Conservation (phyloP, 1,284 basidiomycete species). For the Malassezia vespertilionis region DNA sequence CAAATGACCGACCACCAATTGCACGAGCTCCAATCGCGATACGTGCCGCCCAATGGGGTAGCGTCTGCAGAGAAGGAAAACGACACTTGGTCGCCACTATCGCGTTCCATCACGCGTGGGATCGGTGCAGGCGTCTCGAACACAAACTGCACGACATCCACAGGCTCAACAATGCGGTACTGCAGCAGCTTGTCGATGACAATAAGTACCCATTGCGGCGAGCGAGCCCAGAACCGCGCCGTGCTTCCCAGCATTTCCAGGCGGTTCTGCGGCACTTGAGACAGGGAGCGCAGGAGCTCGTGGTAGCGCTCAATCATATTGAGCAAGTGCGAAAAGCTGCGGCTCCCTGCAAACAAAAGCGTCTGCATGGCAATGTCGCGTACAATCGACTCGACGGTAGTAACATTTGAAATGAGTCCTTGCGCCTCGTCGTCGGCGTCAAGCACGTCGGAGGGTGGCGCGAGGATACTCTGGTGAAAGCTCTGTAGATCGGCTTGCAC, state of each 20-base stretch:
- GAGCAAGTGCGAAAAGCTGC: slow-evolving; percentile 93
- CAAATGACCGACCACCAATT: slow-evolving; percentile 34
- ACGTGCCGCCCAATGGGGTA: slow-evolving; percentile 2
- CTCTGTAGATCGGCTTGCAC: slow-evolving; percentile 65
- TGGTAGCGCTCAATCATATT: slow-evolving; percentile 94
- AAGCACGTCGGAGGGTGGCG: slow-evolving; percentile 53
- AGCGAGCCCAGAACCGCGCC: slow-evolving; percentile 59
- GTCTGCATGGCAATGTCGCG: slow-evolving; percentile 78
- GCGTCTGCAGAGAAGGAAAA: slow-evolving; percentile 13
- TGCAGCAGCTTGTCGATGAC: slow-evolving; percentile 97
- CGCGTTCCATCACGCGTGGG: slow-evolving; percentile 4
- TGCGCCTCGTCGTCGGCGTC: slow-evolving; percentile 50
- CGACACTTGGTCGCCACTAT: slow-evolving; percentile 12
- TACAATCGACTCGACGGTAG: slow-evolving; percentile 56
- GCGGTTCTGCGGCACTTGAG: slow-evolving; percentile 52
- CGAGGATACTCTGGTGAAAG: slow-evolving; percentile 26
- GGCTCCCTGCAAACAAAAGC: slow-evolving; percentile 76
- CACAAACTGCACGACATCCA: slow-evolving; percentile 76
- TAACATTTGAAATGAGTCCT: slow-evolving; percentile 42
- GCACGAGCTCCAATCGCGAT: slow-evolving; percentile 37
- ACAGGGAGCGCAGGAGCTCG: slow-evolving; percentile 67
- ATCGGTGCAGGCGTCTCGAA: slow-evolving; percentile 52
- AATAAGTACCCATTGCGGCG: slow-evolving; percentile 54
- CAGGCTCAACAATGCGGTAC: slow-evolving; percentile 90
- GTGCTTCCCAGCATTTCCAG: slow-evolving; percentile 57